Conservation (phyloP, 2,329 filamentous ascomycete genomes). For the Scedosporium apiospermum region DNA sequence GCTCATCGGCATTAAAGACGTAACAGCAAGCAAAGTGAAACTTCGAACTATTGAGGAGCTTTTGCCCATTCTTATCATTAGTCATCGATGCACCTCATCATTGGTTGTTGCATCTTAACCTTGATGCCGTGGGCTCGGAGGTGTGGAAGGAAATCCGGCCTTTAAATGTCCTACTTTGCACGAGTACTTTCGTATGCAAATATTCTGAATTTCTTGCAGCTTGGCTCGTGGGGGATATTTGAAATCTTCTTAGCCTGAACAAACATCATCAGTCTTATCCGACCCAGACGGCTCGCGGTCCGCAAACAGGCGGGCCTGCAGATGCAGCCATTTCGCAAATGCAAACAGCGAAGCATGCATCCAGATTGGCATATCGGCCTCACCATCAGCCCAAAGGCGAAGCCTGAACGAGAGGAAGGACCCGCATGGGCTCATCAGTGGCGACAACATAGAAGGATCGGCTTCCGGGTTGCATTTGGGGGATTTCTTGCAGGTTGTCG, state of each 20-base stretch:
- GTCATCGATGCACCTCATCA: no score
- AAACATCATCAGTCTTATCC: neutral
- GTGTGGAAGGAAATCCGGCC: neutral
- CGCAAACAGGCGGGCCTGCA: neutral
- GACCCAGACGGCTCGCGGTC: neutral
- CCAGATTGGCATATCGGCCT: neutral
- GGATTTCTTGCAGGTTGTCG: neutral
- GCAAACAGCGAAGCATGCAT: neutral
- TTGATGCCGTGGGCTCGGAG: neutral
- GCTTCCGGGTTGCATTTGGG: neutral
- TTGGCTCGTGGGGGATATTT: neutral
- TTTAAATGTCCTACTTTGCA: neutral
- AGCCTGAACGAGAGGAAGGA: neutral
- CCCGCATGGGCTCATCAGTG: neutral
- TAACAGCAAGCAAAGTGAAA: no score
- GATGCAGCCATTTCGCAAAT: neutral
- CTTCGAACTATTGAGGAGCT: no score
- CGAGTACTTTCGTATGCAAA: neutral
- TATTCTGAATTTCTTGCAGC: neutral
- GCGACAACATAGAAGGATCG: neutral
- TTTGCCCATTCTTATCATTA: no score
- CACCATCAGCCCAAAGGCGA: neutral
- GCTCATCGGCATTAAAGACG: no score
- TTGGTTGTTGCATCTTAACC: neutral
- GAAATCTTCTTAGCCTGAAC: neutral